Conservation (phyloP, 2,329 filamentous ascomycete genomes). For the Truncatella angustata region DNA sequence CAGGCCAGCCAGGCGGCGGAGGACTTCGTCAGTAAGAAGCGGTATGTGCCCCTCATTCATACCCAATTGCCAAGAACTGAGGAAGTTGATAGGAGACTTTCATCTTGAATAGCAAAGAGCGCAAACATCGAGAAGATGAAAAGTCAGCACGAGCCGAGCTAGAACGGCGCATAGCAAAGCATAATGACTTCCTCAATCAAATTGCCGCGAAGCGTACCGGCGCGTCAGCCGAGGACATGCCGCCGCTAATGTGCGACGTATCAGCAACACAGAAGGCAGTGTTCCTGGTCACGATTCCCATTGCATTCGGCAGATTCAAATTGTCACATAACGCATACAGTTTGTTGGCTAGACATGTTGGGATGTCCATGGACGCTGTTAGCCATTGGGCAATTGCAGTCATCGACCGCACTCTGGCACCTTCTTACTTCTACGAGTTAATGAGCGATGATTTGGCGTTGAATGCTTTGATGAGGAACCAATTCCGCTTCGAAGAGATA, state of each 20-base stretch:
- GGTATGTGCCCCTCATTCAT: constrained; percentile 11
- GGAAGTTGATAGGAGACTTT: not conserved
- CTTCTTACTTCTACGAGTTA: constrained; percentile 27
- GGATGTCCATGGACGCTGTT: constrained; percentile 27
- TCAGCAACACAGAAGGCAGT: constrained; percentile 20
- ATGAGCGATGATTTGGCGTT: constrained; percentile 29
- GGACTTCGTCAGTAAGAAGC: constrained; percentile 19
- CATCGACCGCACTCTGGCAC: constrained; percentile 21
- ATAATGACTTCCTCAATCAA: constrained; percentile 20
- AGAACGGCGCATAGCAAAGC: constrained; percentile 17
- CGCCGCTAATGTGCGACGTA: constrained; percentile 18
- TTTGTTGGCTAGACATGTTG: constrained; percentile 25
- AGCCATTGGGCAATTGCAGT: constrained; percentile 28
- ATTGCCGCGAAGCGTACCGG: constrained; percentile 22
- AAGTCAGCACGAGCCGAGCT: constrained; percentile 13
- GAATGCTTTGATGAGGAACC: constrained; percentile 24
- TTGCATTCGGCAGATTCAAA: constrained; percentile 26
- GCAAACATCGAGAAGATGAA: constrained; percentile 11
- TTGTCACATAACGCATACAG: constrained; percentile 23
- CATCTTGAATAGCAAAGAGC: not conserved
- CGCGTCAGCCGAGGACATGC: constrained; percentile 20
- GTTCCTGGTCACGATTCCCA: constrained; percentile 26
- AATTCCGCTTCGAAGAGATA: constrained; percentile 27
- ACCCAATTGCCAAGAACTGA: not conserved
- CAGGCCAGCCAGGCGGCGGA: constrained; percentile 13